Base-by-base conservation (phyloP, 805 yeast genomes). In the Saturnispora diversa region DNA sequence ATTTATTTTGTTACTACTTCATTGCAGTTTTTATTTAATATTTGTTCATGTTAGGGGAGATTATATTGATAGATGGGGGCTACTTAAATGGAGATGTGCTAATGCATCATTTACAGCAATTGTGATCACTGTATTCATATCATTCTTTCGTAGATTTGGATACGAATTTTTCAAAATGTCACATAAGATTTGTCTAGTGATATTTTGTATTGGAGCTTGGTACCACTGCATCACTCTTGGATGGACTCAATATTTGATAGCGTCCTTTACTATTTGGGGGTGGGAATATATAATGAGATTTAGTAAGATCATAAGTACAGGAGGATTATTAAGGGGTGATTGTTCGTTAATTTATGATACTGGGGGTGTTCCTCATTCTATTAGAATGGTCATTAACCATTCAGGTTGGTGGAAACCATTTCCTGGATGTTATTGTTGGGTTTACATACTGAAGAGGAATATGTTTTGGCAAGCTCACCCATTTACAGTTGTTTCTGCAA, bases 401-500 rank as follows among this genome's bases (percentile, higher is more conserved):
- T 78, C 84, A 1, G 62, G 65, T 3, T 56, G 66, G 49, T 79
- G 83, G 79, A 63, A 65, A 19, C 65, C 72, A 4, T 57, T 58
- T 35, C 80, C 83, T 1, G 85, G 85, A 1, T 77, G 79, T 19
- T 80, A 74, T 55, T 75, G 75, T 22, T 79, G 74, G 59, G 55
- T 79, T 15, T 75, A 73, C 48, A 65, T 73, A 46, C 50, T 75
- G 32, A 60, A 51, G 25, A 63, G 66, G 32, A 47, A 61, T 26
- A 58, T 71, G 49, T 72, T 75, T 50, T 74, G 80, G 75, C 80
- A 79, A 50, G 75, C 84, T 1, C 85, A 79, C 54, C 86, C 86
- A 3, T 79, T 79, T 48, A 76, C 84, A 0, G 63, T 72, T 15
- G 62, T 72, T 13, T 68, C 72, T 15, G 55, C 69, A 0, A 60